Percentiles rank a stretch among this genome's conserved stretches.
Evolutionary conservation across 176 grass and related monocot species (phyloP).

Genomic region (Oryza longistaminata): DNA sequence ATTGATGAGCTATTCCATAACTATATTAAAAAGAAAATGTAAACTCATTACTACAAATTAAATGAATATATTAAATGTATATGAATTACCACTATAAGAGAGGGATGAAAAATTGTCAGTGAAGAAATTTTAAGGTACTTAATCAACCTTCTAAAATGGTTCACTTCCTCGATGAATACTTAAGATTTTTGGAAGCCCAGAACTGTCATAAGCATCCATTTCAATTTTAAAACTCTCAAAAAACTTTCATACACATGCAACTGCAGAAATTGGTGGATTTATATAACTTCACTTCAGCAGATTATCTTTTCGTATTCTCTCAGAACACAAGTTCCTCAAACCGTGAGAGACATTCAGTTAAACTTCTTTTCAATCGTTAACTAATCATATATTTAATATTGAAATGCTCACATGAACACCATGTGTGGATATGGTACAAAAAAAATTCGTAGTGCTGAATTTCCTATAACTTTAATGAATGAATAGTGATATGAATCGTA

Average conservation of each 20-base stretch:
- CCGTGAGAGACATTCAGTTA: neutral
- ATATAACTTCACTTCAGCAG: neutral
- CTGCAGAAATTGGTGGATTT: conserved; percentile 9
- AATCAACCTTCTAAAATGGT: conserved; percentile 1
- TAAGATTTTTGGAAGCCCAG: neutral
- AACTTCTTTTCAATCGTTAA: neutral
- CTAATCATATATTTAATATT: conserved; percentile 24
- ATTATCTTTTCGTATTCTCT: neutral
- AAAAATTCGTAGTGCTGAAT: conserved; percentile 3
- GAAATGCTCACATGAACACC: conserved; percentile 8
- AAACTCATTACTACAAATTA: conserved; percentile 12
- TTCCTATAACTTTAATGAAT: conserved; percentile 1
- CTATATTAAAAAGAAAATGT: conserved; percentile 12
- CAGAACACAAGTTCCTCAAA: conserved; percentile 9
- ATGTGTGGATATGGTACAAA: neutral
- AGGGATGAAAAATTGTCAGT: neutral
- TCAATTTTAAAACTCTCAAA: neutral
- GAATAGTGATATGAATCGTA: neutral
- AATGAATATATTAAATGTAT: conserved; percentile 28
- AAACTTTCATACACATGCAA: conserved; percentile 6
- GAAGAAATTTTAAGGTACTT: conserved; percentile 30
- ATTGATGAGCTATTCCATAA: neutral
- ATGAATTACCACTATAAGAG: neutral
- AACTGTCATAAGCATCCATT: neutral
- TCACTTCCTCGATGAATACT: conserved; percentile 26